Evolutionary conservation across 2,329 filamentous ascomycete species (phyloP).

Genomic region (Fusarium drepaniforme): DNA sequence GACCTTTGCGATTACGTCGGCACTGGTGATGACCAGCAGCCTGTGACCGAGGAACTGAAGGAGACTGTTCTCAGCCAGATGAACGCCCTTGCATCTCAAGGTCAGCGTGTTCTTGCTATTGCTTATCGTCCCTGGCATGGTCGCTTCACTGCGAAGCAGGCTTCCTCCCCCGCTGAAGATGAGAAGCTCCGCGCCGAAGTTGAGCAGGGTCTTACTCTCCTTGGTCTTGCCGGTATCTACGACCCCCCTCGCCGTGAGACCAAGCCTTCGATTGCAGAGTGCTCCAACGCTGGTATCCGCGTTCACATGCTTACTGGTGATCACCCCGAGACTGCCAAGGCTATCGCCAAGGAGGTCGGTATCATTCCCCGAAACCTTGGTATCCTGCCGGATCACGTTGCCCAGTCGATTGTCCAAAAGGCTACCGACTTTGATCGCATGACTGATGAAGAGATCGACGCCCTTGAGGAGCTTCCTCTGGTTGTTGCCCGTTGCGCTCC

Average conservation of each 20-base stretch:
- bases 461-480: constrained; percentile 79
- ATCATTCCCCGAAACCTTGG: constrained; percentile 77
- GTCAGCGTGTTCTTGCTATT: constrained; percentile 79
- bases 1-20: constrained; percentile 66
- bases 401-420: constrained; percentile 78
- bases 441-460: constrained; percentile 80
- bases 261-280: constrained; percentile 76
- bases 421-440: constrained; percentile 84
- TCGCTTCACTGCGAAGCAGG: constrained; percentile 55
- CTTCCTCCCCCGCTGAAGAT: constrained; percentile 52
- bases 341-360: constrained; percentile 83
- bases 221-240: constrained; percentile 88
- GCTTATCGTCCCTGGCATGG: constrained; percentile 73
- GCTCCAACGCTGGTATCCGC: constrained; percentile 78
- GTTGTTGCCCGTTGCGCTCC: constrained; percentile 89
- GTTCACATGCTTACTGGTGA: constrained; percentile 91
- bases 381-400: constrained; percentile 70
- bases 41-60: constrained; percentile 65
- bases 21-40: constrained; percentile 54
- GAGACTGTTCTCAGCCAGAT: constrained; percentile 65
- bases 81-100: constrained; percentile 72
- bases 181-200: constrained; percentile 68
- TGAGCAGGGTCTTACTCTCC: constrained; percentile 77
- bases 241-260: constrained; percentile 89
- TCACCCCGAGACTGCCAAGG: constrained; percentile 81